phyloP scores from a whole-genome alignment of 2,329 filamentous ascomycete species.

The Cercospora brassicicola region DNA sequence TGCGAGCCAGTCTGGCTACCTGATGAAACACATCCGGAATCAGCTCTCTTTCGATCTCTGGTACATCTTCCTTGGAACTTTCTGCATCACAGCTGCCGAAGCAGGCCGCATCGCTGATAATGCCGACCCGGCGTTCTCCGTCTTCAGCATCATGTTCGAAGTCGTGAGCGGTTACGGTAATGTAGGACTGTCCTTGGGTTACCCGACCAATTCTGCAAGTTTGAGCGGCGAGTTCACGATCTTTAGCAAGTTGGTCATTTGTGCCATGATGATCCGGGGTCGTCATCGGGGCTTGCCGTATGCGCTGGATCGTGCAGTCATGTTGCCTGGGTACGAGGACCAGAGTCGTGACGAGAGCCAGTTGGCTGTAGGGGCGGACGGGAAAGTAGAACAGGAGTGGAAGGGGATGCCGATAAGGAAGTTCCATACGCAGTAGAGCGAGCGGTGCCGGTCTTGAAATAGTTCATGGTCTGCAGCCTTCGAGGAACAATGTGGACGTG shows the following conservation, averaged over 20 bases:
- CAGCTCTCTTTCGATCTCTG: conserved; percentile 51
- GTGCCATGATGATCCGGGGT: conserved; percentile 57
- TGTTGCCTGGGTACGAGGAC: conserved; percentile 37
- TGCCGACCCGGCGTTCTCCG: conserved; percentile 39
- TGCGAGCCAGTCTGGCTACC: too few species aligned
- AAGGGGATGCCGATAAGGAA: conserved; percentile 21
- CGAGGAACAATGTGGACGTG: too few species aligned
- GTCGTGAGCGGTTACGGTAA: conserved; percentile 45
- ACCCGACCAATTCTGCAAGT: neutral
- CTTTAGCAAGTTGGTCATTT: conserved; percentile 56
- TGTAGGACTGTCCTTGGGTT: conserved; percentile 32
- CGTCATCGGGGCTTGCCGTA: conserved; percentile 58
- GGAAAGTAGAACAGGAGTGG: conserved; percentile 26
- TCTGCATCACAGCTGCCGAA: conserved; percentile 51
- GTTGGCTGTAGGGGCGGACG: conserved; percentile 43
- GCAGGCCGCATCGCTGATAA: conserved; percentile 39
- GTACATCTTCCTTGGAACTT: conserved; percentile 48
- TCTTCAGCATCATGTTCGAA: conserved; percentile 52
- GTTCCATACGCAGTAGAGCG: neutral
- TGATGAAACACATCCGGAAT: conserved; percentile 47
- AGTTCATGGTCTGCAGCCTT: neutral
- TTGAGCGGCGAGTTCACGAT: conserved; percentile 8
- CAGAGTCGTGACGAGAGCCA: conserved; percentile 29
- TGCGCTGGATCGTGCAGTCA: conserved; percentile 52
- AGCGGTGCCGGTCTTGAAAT: neutral